A percentile compares a stretch with the other conserved stretches of the same genome.
Conservation (phyloP, 148 eudicot genomes). For the Arctostaphylos glauca region DNA sequence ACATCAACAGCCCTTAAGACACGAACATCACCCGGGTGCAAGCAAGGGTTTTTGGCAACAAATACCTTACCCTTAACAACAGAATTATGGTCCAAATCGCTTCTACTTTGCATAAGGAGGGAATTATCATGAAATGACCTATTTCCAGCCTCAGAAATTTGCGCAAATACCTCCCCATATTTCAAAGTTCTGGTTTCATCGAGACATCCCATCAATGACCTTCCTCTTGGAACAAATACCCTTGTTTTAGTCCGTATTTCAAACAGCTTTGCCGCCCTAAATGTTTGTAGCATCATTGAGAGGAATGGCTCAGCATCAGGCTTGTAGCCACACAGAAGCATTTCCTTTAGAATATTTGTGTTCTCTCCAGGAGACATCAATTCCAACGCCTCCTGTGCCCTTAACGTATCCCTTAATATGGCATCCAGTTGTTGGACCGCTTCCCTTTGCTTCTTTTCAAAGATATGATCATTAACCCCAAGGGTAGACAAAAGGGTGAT, state of each 20-base stretch:
- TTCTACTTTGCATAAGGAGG: background rate
- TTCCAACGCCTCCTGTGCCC: conserved; percentile 72
- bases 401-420: conserved; percentile 59
- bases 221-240: conserved; percentile 25
- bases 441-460: conserved; percentile 76
- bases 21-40: conserved; percentile 29
- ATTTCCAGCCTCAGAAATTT: conserved; percentile 18
- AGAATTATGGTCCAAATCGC: conserved; percentile 9
- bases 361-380: conserved; percentile 52
- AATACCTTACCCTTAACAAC: conserved; percentile 19
- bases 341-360: conserved; percentile 29
- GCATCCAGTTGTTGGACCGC: conserved; percentile 61
- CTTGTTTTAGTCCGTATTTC: conserved; percentile 29
- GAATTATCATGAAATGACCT: conserved; percentile 29
- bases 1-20: conserved; percentile 23
- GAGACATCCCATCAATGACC: conserved; percentile 31
- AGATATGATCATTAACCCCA: conserved; percentile 59
- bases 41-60: conserved; percentile 31
- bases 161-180: conserved; percentile 34
- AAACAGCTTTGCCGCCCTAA: conserved; percentile 26
- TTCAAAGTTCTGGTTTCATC: conserved; percentile 29
- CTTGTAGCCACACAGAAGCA: conserved; percentile 28
- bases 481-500: conserved; percentile 84
- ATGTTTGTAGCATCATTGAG: conserved; percentile 28
- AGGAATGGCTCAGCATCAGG: conserved; percentile 30